Evolutionary conservation across 306 rosid species (phyloP).

Genomic region (Gynostemma pentaphyllum): DNA sequence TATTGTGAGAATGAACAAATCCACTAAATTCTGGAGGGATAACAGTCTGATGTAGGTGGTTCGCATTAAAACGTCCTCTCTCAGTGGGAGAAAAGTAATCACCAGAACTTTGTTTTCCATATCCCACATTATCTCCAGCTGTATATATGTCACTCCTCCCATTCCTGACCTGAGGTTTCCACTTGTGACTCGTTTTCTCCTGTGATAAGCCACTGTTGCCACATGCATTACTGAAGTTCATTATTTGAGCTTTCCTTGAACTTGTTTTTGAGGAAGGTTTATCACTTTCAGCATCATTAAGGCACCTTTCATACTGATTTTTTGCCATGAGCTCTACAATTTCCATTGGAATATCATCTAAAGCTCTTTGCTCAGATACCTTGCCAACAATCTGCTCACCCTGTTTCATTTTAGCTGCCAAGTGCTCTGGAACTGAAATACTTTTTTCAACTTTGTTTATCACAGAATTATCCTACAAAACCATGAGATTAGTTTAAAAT

Average conservation of each 20-base stretch:
- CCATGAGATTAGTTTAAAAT: neutral
- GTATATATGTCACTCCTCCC: constrained; percentile 26
- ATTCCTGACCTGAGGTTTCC: constrained; percentile 32
- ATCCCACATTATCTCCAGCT: constrained; percentile 36
- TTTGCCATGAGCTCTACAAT: constrained; percentile 89
- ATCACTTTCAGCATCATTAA: constrained; percentile 36
- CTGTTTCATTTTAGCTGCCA: constrained; percentile 30
- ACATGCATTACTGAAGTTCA: constrained; percentile 20
- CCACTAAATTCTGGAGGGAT: constrained; percentile 25
- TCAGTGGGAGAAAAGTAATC: constrained; percentile 37
- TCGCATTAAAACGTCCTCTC: constrained; percentile 27
- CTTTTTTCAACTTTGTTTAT: constrained; percentile 31
- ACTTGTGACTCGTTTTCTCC: constrained; percentile 34
- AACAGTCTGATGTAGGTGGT: constrained; percentile 36
- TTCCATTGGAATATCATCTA: constrained; percentile 90
- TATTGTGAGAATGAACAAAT: constrained; percentile 48
- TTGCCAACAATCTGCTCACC: constrained; percentile 26
- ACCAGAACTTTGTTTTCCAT: constrained; percentile 41
- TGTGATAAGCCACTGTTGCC: constrained; percentile 29
- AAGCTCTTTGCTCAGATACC: constrained; percentile 33
- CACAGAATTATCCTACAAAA: constrained; percentile 47
- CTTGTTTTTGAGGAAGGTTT: constrained; percentile 24
- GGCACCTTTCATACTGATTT: constrained; percentile 78
- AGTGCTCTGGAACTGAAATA: constrained; percentile 28
- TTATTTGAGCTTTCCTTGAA: constrained; percentile 37